A percentile compares a stretch with the other conserved stretches of the same genome.
These are phyloP conservation scores for Excoecaria agallocha DNA, from an alignment of 345 rosid species.

Conservation along the genomic window DNA sequence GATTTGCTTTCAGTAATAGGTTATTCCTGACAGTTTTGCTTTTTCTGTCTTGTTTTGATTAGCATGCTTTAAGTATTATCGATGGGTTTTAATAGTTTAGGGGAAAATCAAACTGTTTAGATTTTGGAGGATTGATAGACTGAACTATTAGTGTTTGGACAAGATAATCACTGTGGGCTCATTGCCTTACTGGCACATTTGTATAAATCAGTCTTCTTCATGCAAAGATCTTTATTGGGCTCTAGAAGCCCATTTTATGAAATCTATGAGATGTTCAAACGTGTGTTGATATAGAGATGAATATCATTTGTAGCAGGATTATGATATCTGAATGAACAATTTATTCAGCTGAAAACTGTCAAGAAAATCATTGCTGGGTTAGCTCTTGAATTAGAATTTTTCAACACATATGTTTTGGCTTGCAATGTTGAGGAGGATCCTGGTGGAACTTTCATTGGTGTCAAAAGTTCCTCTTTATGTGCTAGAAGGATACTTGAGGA, in stretches of 20 bases:
- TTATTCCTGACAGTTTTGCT: constrained; percentile 30
- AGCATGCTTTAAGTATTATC: not conserved
- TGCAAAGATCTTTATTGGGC: not conserved
- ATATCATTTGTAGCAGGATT: not conserved
- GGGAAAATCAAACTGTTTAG: not conserved
- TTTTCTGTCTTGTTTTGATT: not conserved
- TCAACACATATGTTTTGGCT: no score
- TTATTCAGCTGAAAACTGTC: not conserved
- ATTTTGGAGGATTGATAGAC: not conserved
- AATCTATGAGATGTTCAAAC: not conserved
- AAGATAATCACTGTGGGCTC: not conserved
- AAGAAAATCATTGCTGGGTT: not conserved
- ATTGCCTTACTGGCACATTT: not conserved
- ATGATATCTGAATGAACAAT: no score
- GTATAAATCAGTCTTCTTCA: not conserved
- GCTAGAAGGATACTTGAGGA: no score
- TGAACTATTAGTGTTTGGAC: not conserved
- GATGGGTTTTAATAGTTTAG: not conserved
- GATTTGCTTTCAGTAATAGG: constrained; percentile 62
- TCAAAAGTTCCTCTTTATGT: no score
- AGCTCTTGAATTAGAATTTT: no score
- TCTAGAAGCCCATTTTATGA: not conserved
- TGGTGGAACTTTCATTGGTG: no score
- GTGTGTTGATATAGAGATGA: not conserved
- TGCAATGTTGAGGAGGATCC: no score